These are phyloP conservation scores for Nannizziopsis arthrosporioides DNA, from an alignment of 2,329 filamentous ascomycete genomes.

Conservation along the genomic window DNA sequence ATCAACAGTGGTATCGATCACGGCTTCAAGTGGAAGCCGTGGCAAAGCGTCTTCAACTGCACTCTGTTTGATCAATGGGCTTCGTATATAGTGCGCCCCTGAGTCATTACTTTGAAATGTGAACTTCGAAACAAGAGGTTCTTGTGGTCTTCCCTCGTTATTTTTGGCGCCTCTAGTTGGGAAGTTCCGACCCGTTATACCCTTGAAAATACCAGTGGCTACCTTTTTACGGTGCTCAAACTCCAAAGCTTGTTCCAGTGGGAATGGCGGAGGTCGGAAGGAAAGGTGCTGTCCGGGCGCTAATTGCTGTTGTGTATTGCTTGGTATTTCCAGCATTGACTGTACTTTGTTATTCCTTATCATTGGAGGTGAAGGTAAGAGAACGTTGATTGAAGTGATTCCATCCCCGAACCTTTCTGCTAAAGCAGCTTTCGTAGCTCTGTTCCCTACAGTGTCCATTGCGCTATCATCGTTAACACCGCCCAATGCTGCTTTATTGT, in stretches of 20 bases:
- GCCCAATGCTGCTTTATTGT: not conserved
- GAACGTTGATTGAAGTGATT: not conserved
- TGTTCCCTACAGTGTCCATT: not conserved
- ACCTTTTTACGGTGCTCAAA: constrained; percentile 31
- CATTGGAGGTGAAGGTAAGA: not conserved
- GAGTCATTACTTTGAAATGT: too few species aligned
- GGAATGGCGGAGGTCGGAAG: constrained; percentile 9
- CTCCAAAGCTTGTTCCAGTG: constrained; percentile 24
- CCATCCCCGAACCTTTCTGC: not conserved
- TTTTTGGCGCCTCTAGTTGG: not conserved
- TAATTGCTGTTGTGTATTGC: not conserved
- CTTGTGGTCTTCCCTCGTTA: not conserved
- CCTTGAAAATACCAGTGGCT: constrained; percentile 21
- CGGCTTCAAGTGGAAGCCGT: constrained; percentile 22
- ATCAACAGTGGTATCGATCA: constrained; percentile 21
- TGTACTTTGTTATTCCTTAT: not conserved
- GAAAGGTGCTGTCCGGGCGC: not conserved
- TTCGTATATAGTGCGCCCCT: too few species aligned
- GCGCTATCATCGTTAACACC: too few species aligned
- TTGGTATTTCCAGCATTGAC: not conserved
- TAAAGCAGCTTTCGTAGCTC: not conserved
- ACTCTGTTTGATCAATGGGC: too few species aligned
- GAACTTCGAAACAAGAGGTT: not conserved
- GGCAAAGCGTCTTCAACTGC: too few species aligned
- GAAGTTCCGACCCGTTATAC: constrained; percentile 12